phyloP scores from a whole-genome alignment of 1,139 yeast species.

The Pneumocystis carinii region DNA sequence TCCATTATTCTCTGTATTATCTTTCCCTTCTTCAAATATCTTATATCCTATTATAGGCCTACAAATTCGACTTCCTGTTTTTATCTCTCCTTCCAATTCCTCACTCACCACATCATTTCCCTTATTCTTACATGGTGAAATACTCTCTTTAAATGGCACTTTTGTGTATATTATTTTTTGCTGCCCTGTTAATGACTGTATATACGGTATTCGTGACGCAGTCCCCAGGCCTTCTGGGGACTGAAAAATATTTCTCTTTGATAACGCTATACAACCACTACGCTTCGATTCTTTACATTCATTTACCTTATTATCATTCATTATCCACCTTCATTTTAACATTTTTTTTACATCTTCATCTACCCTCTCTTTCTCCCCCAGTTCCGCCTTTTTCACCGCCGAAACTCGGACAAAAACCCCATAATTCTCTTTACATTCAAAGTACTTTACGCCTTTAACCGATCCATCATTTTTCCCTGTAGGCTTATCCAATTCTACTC shows the following conservation, averaged over 20 bases:
- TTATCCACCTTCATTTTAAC: neutral
- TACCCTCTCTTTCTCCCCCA: neutral
- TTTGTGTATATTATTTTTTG: neutral
- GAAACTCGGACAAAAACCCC: slow-evolving; percentile 32
- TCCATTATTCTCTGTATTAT: too few species aligned
- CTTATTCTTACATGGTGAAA: neutral
- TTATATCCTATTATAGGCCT: too few species aligned
- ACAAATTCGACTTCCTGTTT: neutral
- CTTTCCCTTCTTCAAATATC: too few species aligned
- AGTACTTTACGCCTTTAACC: slow-evolving; percentile 49
- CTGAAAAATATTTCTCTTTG: neutral
- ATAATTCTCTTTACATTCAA: slow-evolving; percentile 34
- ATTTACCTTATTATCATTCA: neutral
- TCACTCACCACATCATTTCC: neutral
- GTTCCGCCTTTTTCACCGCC: neutral
- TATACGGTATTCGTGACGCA: neutral
- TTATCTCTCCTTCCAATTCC: neutral
- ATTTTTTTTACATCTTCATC: neutral
- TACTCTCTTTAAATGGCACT: neutral
- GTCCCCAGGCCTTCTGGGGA: neutral
- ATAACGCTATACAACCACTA: neutral
- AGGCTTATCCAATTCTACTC: slow-evolving; percentile 48
- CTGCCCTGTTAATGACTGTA: neutral
- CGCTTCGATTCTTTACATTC: neutral
- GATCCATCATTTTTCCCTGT: slow-evolving; percentile 69